These are phyloP conservation scores for Prunus mongolica DNA, from an alignment of 306 rosid species.

Conservation along the genomic window DNA sequence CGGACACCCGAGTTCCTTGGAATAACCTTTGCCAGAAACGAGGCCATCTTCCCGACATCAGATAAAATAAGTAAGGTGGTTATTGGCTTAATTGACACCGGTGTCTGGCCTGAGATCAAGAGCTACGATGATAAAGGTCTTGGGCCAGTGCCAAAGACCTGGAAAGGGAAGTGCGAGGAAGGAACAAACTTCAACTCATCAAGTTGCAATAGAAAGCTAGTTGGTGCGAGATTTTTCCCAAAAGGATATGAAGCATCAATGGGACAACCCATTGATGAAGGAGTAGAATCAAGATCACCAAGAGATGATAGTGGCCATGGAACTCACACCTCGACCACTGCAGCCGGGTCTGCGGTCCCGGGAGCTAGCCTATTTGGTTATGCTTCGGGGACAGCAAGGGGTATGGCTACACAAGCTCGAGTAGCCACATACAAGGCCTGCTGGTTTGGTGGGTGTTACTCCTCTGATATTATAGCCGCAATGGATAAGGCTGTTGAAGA, in stretches of 20 bases:
- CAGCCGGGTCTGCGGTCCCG: conserved; percentile 55
- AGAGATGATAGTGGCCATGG: conserved; percentile 75
- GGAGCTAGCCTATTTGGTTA: conserved; percentile 65
- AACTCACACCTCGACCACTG: conserved; percentile 68
- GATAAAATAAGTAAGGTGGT: conserved; percentile 40
- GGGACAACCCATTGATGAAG: conserved; percentile 36
- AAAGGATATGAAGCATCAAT: conserved; percentile 47
- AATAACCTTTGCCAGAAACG: conserved; percentile 24
- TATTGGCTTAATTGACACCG: conserved; percentile 61
- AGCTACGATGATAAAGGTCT: conserved; percentile 52
- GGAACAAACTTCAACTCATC: conserved; percentile 49
- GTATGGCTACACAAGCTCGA: conserved; percentile 68
- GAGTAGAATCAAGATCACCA: conserved; percentile 54
- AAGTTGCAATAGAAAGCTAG: conserved; percentile 59
- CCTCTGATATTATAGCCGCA: conserved; percentile 59
- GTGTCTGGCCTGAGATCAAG: conserved; percentile 64
- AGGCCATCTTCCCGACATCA: conserved; percentile 8
- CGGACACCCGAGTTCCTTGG: conserved; percentile 72
- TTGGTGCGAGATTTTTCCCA: conserved; percentile 61
- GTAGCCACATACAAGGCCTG: conserved; percentile 68
- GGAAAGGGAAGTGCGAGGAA: conserved; percentile 67
- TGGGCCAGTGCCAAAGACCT: conserved; percentile 50
- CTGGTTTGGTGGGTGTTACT: conserved; percentile 50
- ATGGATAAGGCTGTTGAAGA: conserved; percentile 68
- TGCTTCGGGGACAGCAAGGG: conserved; percentile 64